Base-by-base conservation (phyloP, 495 filamentous ascomycete genomes). In the Aspergillus heteromorphus region DNA sequence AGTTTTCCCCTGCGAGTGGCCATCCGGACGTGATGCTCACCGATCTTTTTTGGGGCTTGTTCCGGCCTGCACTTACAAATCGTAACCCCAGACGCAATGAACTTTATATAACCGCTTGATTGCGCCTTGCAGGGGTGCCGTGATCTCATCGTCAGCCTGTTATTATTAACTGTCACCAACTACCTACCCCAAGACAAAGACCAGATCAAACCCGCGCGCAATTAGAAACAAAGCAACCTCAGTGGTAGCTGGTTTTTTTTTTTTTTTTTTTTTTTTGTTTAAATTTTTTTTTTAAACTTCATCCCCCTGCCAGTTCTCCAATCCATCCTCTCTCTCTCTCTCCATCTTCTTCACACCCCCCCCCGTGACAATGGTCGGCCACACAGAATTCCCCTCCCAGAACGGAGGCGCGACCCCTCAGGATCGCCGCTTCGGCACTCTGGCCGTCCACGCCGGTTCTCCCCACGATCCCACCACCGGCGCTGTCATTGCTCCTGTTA, bases 371-470 rank as follows among this genome's bases (percentile, higher is more conserved):
- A 65, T 65, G 62, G 58, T 54, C 20, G 58, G 27, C 36, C 31
- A 43, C 45, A 48, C 42, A 48, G 43, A 57, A 60, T 48, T 53
- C 45, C 48, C 54, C 36, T 54, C 42, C 47, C 49, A 70, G 54
- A 67, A 69, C 49, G 58, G 57, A 18, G 43, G 40, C 14, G 58
- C 62, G 45, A 45, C 60, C 19, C 45, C 62, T 11, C 82, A 83
- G 51, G 70, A 81, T 21, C 83, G 86, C 62, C 77, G 80, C 19
- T 98, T 98, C 71, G 93, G 88, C 18, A 98, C 93, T 27, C 78
- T 93, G 21, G 93, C 93, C 41, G 93, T 98, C 11, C 93, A 98
- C 72, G 89, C 92, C 50, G 93, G 93, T 41, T 73, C 90, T 40
- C 88, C 87, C 59, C 89, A 95, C 69, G 93, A 98, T 74, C 88